Conservation (phyloP, 768 basidiomycete genomes). For the Kwoniella dendrophila region DNA sequence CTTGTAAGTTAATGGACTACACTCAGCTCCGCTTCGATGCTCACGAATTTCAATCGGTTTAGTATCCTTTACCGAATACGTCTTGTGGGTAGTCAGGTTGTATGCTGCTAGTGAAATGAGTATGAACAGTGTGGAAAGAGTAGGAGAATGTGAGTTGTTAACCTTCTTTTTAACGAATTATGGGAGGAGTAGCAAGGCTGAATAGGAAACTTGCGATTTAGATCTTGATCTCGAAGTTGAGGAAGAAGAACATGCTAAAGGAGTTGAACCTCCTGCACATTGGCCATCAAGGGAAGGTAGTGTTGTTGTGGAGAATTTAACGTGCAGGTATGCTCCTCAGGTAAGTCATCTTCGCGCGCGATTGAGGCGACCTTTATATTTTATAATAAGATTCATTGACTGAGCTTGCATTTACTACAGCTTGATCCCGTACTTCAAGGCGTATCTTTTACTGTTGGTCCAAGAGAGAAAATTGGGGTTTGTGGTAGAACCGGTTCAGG, state of each 20-base stretch:
- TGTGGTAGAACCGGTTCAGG: slow-evolving; percentile 52
- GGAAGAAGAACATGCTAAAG: slow-evolving; percentile 45
- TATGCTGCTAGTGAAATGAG: slow-evolving; percentile 53
- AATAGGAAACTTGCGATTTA: slow-evolving; percentile 23
- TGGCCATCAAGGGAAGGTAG: slow-evolving; percentile 56
- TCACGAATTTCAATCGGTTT: background rate
- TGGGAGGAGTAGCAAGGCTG: background rate
- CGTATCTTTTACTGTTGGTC: slow-evolving; percentile 56
- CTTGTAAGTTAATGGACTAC: slow-evolving; percentile 45
- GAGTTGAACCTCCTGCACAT: slow-evolving; percentile 57
- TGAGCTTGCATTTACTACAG: slow-evolving; percentile 18
- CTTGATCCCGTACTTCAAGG: slow-evolving; percentile 56
- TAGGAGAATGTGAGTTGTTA: slow-evolving; percentile 53
- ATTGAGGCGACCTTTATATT: no score
- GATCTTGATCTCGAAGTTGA: slow-evolving; percentile 54
- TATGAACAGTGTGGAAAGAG: slow-evolving; percentile 59
- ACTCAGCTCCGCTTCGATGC: no score
- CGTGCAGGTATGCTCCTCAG: slow-evolving; percentile 54
- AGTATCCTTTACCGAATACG: slow-evolving; percentile 56
- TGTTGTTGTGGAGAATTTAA: slow-evolving; percentile 56
- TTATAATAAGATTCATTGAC: no score
- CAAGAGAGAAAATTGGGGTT: slow-evolving; percentile 58
- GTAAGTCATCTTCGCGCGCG: slow-evolving; percentile 15
- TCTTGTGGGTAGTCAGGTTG: slow-evolving; percentile 58
- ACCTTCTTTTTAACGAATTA: background rate